Conservation (phyloP, 106 monocot genomes). For the Dioscorea alata region DNA sequence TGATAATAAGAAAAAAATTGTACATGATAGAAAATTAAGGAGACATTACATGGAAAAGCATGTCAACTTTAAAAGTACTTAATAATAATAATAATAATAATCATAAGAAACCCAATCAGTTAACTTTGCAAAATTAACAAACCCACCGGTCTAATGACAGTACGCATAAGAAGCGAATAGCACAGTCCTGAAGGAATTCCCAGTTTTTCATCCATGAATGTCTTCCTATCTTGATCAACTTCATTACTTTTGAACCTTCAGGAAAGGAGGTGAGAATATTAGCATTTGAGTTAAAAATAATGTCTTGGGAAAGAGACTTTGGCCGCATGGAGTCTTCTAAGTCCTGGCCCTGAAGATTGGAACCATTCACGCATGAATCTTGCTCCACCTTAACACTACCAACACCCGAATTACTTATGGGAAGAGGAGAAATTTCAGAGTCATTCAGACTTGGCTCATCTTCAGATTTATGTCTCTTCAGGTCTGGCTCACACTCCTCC, state of each 20-base stretch:
- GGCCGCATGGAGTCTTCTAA: conserved; percentile 13
- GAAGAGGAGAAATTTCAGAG: conserved; percentile 1
- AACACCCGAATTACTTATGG: conserved; percentile 12
- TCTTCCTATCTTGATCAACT: conserved; percentile 57
- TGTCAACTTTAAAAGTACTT: not conserved
- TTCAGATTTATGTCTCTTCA: conserved; percentile 46
- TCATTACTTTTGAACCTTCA: conserved; percentile 53
- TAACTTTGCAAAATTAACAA: not conserved
- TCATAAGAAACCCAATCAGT: not conserved
- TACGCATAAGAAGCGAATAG: conserved; percentile 85
- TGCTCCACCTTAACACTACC: conserved; percentile 44
- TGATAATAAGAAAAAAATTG: not conserved
- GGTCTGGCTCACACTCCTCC: conserved; percentile 44
- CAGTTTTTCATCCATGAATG: conserved; percentile 84
- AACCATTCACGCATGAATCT: conserved; percentile 22
- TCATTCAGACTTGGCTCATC: conserved; percentile 13
- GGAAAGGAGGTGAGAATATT: conserved; percentile 28
- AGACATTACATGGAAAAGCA: not conserved
- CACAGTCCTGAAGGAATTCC: conserved; percentile 97
- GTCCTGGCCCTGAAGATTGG: conserved; percentile 11
- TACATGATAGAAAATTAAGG: not conserved
- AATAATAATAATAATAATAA: not conserved
- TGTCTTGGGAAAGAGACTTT: conserved; percentile 16
- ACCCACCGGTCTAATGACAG: conserved; percentile 91
- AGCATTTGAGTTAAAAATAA: conserved; percentile 11